A percentile compares a stretch with the other conserved stretches of the same genome.
phyloP scores from a whole-genome alignment of 1,139 yeast species.

The Pichia sp. region DNA sequence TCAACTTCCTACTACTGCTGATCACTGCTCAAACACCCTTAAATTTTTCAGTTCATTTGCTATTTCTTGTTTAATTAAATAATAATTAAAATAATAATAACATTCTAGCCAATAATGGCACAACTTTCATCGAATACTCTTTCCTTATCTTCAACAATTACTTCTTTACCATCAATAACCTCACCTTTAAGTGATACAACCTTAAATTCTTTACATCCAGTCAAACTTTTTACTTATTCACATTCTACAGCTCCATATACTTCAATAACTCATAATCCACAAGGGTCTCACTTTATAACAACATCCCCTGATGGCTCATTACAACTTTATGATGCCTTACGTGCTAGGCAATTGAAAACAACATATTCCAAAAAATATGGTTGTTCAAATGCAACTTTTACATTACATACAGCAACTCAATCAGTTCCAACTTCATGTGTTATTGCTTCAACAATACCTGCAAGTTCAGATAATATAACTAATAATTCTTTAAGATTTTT shows the following conservation, averaged over 20 bases:
- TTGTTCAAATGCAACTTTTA: conserved; percentile 77
- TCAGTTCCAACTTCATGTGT: conserved; percentile 45
- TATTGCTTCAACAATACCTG: conserved; percentile 68
- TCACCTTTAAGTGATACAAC: conserved; percentile 3
- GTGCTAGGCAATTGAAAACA: conserved; percentile 61
- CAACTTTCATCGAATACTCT: too few relatives aligned
- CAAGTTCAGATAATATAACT: conserved; percentile 23
- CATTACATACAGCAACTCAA: conserved; percentile 56
- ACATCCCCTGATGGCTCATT: conserved; percentile 79
- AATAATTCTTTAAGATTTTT: conserved; percentile 72
- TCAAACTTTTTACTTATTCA: conserved; percentile 55
- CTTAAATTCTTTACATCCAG: conserved; percentile 33
- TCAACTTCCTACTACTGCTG: too few relatives aligned
- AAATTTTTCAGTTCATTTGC: too few relatives aligned
- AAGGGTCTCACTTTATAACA: conserved; percentile 73
- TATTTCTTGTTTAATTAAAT: too few relatives aligned
- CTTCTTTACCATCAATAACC: conserved; percentile 6
- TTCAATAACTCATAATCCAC: conserved; percentile 77
- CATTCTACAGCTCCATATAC: conserved; percentile 52
- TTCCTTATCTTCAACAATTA: conserved; percentile 1
- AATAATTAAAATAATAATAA: too few relatives aligned
- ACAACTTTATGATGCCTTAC: conserved; percentile 71
- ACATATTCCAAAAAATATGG: conserved; percentile 88
- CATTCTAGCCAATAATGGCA: too few relatives aligned
- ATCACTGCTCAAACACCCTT: too few relatives aligned